Evolutionary conservation across 2,329 filamentous ascomycete species (phyloP).

Genomic region (Sarocladium oryzae): DNA sequence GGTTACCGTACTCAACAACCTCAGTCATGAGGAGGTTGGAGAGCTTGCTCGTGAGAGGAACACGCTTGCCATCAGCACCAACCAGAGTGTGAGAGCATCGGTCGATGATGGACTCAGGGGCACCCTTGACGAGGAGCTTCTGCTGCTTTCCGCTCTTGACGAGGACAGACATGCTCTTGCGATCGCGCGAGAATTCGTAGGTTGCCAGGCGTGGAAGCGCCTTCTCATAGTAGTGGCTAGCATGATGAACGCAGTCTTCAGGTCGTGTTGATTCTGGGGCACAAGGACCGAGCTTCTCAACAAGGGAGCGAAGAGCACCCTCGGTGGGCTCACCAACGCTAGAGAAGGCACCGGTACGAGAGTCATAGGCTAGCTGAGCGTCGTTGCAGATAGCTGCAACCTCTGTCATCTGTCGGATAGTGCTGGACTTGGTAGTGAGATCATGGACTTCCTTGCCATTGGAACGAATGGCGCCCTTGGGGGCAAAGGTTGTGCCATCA

Average conservation of each 20-base stretch:
- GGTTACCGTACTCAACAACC: slow-evolving; percentile 83
- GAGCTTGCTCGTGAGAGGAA: slow-evolving; percentile 64
- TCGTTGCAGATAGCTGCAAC: slow-evolving; percentile 82
- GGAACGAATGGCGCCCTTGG: slow-evolving; percentile 65
- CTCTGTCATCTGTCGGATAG: slow-evolving; percentile 70
- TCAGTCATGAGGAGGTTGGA: slow-evolving; percentile 67
- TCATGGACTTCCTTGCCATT: slow-evolving; percentile 64
- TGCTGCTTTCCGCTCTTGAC: slow-evolving; percentile 64
- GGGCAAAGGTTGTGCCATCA: slow-evolving; percentile 87
- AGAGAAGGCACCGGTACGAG: slow-evolving; percentile 65
- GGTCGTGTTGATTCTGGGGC: slow-evolving; percentile 47
- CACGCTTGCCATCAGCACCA: slow-evolving; percentile 71
- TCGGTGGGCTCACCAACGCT: slow-evolving; percentile 94
- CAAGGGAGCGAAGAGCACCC: slow-evolving; percentile 81
- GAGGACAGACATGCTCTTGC: slow-evolving; percentile 98
- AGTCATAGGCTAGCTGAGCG: slow-evolving; percentile 73
- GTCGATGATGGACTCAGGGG: slow-evolving; percentile 89
- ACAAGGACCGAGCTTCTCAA: slow-evolving; percentile 88
- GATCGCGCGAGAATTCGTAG: slow-evolving; percentile 94
- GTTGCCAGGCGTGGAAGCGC: slow-evolving; percentile 71
- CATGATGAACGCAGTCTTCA: slow-evolving; percentile 67
- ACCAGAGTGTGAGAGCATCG: slow-evolving; percentile 79
- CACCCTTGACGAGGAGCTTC: slow-evolving; percentile 91
- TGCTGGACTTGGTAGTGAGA: slow-evolving; percentile 64
- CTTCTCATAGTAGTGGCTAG: slow-evolving; percentile 79